A percentile compares a stretch with the other conserved stretches of the same genome.
phyloP scores from a whole-genome alignment of 2,329 filamentous ascomycete genomes.

The Dryadomyces sulphureus region DNA sequence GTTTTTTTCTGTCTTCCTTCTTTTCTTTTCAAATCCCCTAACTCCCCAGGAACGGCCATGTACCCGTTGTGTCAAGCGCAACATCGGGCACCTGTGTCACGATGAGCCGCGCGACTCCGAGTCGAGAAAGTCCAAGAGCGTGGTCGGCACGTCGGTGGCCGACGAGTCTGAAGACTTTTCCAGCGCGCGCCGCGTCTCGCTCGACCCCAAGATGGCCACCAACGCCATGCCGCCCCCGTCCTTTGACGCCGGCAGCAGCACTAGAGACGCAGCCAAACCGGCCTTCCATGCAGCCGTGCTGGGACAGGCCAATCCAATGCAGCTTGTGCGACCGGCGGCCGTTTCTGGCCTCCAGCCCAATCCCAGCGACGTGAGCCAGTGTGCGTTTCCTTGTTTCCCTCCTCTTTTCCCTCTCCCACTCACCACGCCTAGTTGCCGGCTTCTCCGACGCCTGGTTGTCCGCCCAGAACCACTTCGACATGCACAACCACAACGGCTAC shows the following conservation, averaged over 20 bases:
- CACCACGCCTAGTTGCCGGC: constrained; percentile 46
- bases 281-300: constrained; percentile 29
- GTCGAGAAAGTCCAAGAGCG: constrained; percentile 63
- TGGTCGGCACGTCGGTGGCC: constrained; percentile 37
- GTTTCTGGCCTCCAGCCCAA: constrained; percentile 52
- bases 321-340: constrained; percentile 58
- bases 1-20: constrained; percentile 19
- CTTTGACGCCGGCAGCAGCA: constrained; percentile 22
- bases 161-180: constrained; percentile 46
- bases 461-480: constrained; percentile 75
- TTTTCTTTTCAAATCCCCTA: constrained; percentile 2
- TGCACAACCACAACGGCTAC: constrained; percentile 87
- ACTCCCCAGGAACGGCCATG: constrained; percentile 74
- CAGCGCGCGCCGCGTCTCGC: constrained; percentile 36
- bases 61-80: constrained; percentile 93
- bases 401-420: constrained; percentile 2
- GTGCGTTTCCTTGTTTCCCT: constrained; percentile 35
- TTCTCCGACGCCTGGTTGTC: constrained; percentile 73
- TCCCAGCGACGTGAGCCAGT: constrained; percentile 51
- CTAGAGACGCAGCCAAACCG: constrained; percentile 23
- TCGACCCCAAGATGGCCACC: constrained; percentile 31
- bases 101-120: constrained; percentile 84
- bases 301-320: constrained; percentile 38
- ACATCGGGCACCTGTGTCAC: constrained; percentile 96
- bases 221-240: constrained; percentile 41